These are phyloP conservation scores for Exobasidium rhododendri DNA, from an alignment of 1,284 basidiomycete species.

Conservation along the genomic window DNA sequence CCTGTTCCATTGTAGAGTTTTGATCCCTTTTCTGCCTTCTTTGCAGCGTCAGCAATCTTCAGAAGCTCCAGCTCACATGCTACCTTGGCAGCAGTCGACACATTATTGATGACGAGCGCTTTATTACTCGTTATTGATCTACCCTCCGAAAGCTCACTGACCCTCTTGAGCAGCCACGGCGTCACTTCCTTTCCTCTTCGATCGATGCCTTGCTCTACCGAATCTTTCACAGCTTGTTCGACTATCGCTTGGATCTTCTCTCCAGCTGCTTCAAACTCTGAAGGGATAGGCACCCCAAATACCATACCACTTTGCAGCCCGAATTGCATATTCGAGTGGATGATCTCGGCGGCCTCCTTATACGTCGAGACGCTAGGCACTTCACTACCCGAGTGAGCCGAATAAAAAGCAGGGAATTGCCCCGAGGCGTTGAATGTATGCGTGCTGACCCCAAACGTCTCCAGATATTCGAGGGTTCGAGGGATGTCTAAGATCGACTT, in stretches of 20 bases:
- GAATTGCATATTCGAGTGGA: constrained; percentile 67
- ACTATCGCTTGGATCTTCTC: constrained; percentile 73
- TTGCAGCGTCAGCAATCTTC: constrained; percentile 60
- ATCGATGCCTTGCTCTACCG: constrained; percentile 75
- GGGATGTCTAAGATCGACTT: constrained; percentile 95
- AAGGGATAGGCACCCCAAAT: constrained; percentile 87
- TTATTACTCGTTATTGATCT: constrained; percentile 64
- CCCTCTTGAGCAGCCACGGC: constrained; percentile 85
- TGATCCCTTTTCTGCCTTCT: constrained; percentile 17
- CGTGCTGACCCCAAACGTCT: constrained; percentile 93
- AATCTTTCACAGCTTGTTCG: constrained; percentile 79
- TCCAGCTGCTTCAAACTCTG: constrained; percentile 68
- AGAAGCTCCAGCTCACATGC: constrained; percentile 73
- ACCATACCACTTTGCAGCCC: constrained; percentile 57
- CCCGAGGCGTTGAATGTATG: constrained; percentile 70
- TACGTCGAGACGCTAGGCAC: constrained; percentile 58
- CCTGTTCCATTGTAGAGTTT: not conserved
- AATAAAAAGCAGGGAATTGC: constrained; percentile 91
- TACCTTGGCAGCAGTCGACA: constrained; percentile 75
- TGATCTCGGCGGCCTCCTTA: constrained; percentile 29
- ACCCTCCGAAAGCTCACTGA: constrained; percentile 76
- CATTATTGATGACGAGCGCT: constrained; percentile 88
- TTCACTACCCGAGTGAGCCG: constrained; percentile 74
- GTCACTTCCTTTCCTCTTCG: constrained; percentile 85
- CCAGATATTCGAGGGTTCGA: constrained; percentile 86